A percentile compares a stretch with the other conserved stretches of the same genome.
These are phyloP conservation scores for Nigrospora sphaerica DNA, from an alignment of 2,329 filamentous ascomycete genomes.

Conservation along the genomic window DNA sequence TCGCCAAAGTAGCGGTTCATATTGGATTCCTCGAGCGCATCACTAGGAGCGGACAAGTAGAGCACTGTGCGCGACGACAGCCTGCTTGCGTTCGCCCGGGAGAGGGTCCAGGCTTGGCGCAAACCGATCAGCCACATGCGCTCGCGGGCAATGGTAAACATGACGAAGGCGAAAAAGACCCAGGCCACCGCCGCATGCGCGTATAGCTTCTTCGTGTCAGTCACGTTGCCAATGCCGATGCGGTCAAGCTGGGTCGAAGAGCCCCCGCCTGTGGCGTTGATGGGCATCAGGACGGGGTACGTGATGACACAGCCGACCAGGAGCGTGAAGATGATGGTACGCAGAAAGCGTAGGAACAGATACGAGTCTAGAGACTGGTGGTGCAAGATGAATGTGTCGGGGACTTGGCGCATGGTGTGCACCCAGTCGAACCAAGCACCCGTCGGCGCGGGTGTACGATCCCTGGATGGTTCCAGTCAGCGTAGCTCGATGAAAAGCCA, in stretches of 20 bases:
- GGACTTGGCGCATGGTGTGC: conserved; percentile 12
- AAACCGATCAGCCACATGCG: conserved; percentile 90
- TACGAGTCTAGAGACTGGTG: conserved; percentile 87
- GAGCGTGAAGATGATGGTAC: conserved; percentile 69
- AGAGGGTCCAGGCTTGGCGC: conserved; percentile 87
- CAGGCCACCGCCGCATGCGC: conserved; percentile 77
- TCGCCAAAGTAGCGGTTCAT: conserved; percentile 72
- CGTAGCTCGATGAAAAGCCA: conserved; percentile 4
- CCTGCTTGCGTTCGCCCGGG: conserved; percentile 73
- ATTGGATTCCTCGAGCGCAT: conserved; percentile 67
- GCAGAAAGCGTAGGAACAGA: conserved; percentile 79
- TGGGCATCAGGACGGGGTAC: conserved; percentile 76
- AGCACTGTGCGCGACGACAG: conserved; percentile 88
- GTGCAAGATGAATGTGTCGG: conserved; percentile 72
- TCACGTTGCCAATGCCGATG: conserved; percentile 46
- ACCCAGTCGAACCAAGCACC: conserved; percentile 17
- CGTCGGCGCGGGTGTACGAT: conserved; percentile 16
- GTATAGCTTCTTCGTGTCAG: conserved; percentile 61
- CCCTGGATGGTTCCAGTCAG: conserved; percentile 6
- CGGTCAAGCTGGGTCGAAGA: conserved; percentile 58
- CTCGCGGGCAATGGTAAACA: conserved; percentile 85
- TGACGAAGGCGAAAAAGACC: conserved; percentile 79
- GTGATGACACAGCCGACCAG: conserved; percentile 74
- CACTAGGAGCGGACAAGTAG: conserved; percentile 77
- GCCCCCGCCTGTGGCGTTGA: conserved; percentile 76